Conservation (phyloP, 805 yeast species). For the Metschnikowia matae region DNA sequence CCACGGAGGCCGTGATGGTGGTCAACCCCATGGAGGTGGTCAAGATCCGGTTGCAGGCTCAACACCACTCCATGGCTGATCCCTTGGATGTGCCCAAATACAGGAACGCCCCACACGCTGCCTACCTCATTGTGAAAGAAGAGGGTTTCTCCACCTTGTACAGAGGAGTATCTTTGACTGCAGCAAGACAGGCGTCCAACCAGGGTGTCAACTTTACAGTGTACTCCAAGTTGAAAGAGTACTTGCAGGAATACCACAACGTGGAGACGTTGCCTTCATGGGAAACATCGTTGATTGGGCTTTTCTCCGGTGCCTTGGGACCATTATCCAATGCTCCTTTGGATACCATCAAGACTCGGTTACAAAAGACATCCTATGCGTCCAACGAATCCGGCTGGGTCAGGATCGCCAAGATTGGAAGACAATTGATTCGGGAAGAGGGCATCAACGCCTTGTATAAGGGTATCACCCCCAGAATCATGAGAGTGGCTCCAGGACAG, state of each 20-base stretch:
- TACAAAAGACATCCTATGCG: conserved; percentile 81
- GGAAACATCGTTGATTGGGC: conserved; percentile 91
- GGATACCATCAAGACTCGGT: conserved; percentile 94
- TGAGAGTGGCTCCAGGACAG: conserved; percentile 99
- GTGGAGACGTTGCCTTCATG: conserved; percentile 72
- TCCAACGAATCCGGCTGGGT: conserved; percentile 67
- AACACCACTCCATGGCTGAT: conserved; percentile 83
- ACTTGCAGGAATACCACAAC: conserved; percentile 58
- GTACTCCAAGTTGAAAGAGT: conserved; percentile 77
- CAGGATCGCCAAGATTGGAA: conserved; percentile 77
- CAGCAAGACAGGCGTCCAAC: conserved; percentile 96
- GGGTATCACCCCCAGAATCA: conserved; percentile 97
- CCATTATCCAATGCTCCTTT: conserved; percentile 97
- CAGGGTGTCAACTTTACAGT: conserved; percentile 98
- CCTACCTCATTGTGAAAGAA: conserved; percentile 75
- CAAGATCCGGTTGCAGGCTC: conserved; percentile 94
- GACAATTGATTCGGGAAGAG: conserved; percentile 79
- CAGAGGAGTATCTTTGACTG: conserved; percentile 93
- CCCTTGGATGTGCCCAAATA: conserved; percentile 80
- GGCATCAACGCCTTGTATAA: conserved; percentile 74
- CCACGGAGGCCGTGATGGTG: conserved; percentile 89
- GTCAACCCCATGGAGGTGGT: conserved; percentile 98
- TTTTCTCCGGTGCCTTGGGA: conserved; percentile 93
- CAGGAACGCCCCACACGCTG: conserved; percentile 89
- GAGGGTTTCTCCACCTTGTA: conserved; percentile 88